Conservation (phyloP, 164 flowering plant species). For the Sedum album region DNA sequence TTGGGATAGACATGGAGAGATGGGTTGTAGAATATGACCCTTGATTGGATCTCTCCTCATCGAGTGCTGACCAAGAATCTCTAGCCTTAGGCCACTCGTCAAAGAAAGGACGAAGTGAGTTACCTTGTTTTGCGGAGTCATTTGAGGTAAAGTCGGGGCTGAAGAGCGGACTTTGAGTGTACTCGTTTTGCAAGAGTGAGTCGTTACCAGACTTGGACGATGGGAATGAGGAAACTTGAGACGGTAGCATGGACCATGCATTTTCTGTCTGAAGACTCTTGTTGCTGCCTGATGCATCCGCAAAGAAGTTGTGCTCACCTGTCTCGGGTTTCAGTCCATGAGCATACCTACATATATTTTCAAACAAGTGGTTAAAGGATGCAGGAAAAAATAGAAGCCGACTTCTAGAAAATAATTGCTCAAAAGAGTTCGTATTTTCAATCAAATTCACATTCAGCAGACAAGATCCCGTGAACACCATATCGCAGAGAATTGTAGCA, state of each 20-base stretch:
- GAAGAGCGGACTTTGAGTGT: neutral
- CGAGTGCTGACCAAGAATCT: slow-evolving; percentile 72
- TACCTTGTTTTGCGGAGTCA: neutral
- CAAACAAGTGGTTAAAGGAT: neutral
- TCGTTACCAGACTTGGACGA: slow-evolving; percentile 36
- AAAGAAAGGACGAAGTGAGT: neutral
- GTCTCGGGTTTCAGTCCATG: slow-evolving; percentile 44
- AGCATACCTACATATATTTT: slow-evolving; percentile 35
- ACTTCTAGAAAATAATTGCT: too few species aligned
- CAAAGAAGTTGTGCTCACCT: slow-evolving; percentile 33
- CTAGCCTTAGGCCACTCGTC: slow-evolving; percentile 22
- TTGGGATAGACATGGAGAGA: slow-evolving; percentile 53
- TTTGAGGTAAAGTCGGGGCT: neutral
- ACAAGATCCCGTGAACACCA: neutral
- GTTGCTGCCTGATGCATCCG: slow-evolving; percentile 40
- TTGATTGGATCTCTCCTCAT: slow-evolving; percentile 18
- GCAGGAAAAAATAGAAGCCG: neutral
- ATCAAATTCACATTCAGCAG: neutral
- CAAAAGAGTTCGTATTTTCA: too few species aligned
- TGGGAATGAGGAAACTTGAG: slow-evolving; percentile 40
- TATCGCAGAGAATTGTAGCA: too few species aligned
- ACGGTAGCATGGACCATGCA: slow-evolving; percentile 56
- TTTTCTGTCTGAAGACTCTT: slow-evolving; percentile 42
- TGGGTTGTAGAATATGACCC: slow-evolving; percentile 69
- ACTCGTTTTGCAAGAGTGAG: slow-evolving; percentile 30